Evolutionary conservation across 345 rosid species (phyloP), one percentile per base, ranked within the genome.

Genomic region (Populus simonii): DNA sequence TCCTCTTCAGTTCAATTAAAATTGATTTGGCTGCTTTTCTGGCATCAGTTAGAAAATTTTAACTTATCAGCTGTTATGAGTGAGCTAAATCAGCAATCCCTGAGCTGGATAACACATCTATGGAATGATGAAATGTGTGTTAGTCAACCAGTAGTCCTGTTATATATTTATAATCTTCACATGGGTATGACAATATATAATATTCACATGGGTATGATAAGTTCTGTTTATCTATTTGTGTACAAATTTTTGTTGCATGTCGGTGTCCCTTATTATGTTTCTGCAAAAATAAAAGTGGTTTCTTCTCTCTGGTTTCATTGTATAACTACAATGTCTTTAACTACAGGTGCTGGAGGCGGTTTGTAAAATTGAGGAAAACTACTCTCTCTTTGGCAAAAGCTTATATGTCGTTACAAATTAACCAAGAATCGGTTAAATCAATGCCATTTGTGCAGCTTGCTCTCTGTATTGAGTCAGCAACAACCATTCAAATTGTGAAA

Each of bases 391-490:
- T 94, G 89, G 93, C 89, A 10, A 90, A 84, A 79, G 89, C 86
- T 57, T 93, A 84, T 82, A 84, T 84, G 78, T 80, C 87, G 66
- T 83, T 94, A 74, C 87, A 88, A 68, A 90, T 94, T 18, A 89
- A 78, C 72, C 90, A 84, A 80, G 82, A 76, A 38, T 72, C 79
- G 12, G 84, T 87, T 3, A 89, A 88, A 81, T 82, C 87, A 22
- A 70, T 90, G 85, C 92, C 94, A 1, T 95, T 95, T 86, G 98
- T 92, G 79, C 91, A 88, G 74, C 86, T 95, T 70, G 97, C 98
- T 27, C 66, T 80, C 82, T 83, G 82, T 68, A 83, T 95, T 39
- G 92, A 88, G 79, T 93, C 97, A 25, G 31, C 79, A 41, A 69
- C 69, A 53, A 89, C 92, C 39, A 86, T 94, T 59, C 89, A 69